Evolutionary conservation across 495 filamentous ascomycete genomes (phyloP), one percentile per base, ranked within the genome.

Genomic region (Cenococcum geophilum): DNA sequence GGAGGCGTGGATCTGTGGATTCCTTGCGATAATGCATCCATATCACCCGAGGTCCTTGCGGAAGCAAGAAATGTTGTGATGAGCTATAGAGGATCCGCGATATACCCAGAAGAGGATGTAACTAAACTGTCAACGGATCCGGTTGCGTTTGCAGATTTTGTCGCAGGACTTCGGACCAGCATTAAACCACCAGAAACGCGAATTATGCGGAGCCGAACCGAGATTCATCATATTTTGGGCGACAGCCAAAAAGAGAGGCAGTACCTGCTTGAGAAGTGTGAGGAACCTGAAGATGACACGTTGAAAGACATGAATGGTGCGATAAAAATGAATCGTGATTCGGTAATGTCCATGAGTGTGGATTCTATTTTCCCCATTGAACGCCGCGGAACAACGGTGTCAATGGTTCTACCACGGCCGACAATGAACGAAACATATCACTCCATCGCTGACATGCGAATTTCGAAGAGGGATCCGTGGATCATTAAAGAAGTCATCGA

Each of bases 381-480:
- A 1, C 22, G 18, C 14, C 18, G 22, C 5, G 51, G 21, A 54
- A 25, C n/a, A 6, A 32, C 34, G 32, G n/a, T 6, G 14, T 20
- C 25, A 56, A 56, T n/a, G 18, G 16, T 25, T 21, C 20, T 56
- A 21, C 56, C 56, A 47, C 36, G 21, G n/a, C 42, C 36, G 20
- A 58, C 56, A 5, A 58, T 58, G 37, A 58, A 58, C 42, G 37
- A 58, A 34, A 58, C 56, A 18, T 58, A 58, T 22, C 18, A 23
- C 56, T 21, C 42, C 23, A 22, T 58, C 11, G 56, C 56, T 4
- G 36, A 14, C 9, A 16, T 45, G 11, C 9, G 40, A 1, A 58
- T 58, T 18, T 58, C 56, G 20, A 25, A 45, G 21, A 4, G 40
- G 37, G 14, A 47, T 8, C 42, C 56, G 8, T 58, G 56, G 56